A percentile compares a stretch with the other conserved stretches of the same genome.
phyloP scores from a whole-genome alignment of 139 green algal genomes.

The Chlamydomonas sp. region DNA sequence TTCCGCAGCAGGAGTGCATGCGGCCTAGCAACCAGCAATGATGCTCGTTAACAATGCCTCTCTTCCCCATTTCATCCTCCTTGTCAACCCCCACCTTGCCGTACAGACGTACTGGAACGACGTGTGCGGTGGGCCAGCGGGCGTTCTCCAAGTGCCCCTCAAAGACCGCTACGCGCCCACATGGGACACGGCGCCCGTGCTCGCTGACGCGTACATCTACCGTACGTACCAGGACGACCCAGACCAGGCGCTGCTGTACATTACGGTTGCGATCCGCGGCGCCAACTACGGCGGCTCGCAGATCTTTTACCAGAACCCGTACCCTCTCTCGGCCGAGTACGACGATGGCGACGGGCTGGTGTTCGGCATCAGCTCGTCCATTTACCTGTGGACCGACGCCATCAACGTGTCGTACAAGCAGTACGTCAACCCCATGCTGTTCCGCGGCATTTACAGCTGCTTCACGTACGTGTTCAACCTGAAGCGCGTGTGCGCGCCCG shows the following conservation, averaged over 20 bases:
- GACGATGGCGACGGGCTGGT: not conserved
- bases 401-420: constrained; percentile 10
- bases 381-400: constrained; percentile 40
- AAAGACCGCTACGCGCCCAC: not conserved
- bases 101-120: not conserved
- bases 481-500: constrained; percentile 12
- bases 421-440: constrained; percentile 27
- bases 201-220: constrained; percentile 25
- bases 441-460: constrained; percentile 6
- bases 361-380: not conserved
- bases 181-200: not conserved
- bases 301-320: constrained; percentile 11
- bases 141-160: constrained; percentile 17
- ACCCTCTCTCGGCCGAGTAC: not conserved
- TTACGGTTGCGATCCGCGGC: constrained; percentile 21
- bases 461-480: constrained; percentile 36
- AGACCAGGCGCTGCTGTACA: constrained; percentile 15
- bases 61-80: no score
- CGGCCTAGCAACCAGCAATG: no score
- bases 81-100: no score
- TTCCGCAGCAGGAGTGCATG: no score
- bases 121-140: not conserved
- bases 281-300: not conserved
- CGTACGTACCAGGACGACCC: not conserved
- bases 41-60: no score